Evolutionary conservation across 2,329 filamentous ascomycete genomes (phyloP).

Genomic region (Epichloe bromicola): DNA sequence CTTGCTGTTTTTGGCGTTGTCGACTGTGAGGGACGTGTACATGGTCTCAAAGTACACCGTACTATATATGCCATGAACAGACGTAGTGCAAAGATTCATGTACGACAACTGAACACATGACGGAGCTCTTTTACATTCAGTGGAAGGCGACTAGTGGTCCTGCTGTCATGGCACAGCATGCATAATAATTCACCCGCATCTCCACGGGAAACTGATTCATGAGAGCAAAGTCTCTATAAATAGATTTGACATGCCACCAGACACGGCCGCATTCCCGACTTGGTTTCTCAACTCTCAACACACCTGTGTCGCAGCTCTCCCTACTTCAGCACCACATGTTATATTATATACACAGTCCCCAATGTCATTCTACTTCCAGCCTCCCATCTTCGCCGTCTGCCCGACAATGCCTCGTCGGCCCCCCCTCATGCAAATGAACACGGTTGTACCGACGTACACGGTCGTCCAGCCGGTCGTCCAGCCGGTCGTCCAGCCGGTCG

Average conservation of each 20-base stretch:
- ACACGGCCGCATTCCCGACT: no score
- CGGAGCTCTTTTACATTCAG: not conserved
- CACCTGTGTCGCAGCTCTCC: not conserved
- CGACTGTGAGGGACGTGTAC: no score
- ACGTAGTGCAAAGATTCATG: not conserved
- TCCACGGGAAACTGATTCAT: not conserved
- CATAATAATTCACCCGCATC: not conserved
- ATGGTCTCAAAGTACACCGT: not conserved
- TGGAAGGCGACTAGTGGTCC: not conserved
- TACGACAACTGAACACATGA: not conserved
- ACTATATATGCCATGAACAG: not conserved
- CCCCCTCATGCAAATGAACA: not conserved
- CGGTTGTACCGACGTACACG: not conserved
- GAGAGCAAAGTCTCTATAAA: not conserved
- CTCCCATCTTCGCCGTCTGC: conserved; percentile 12
- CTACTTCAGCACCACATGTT: not conserved
- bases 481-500: not conserved
- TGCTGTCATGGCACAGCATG: not conserved
- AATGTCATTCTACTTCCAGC: conserved; percentile 16
- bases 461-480: not conserved
- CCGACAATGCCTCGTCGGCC: not conserved
- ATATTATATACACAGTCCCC: not conserved
- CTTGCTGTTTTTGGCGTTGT: no score
- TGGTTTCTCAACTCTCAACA: not conserved
- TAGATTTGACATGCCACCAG: not conserved